phyloP scores from a whole-genome alignment of 768 basidiomycete species.

The Calocera cornea region DNA sequence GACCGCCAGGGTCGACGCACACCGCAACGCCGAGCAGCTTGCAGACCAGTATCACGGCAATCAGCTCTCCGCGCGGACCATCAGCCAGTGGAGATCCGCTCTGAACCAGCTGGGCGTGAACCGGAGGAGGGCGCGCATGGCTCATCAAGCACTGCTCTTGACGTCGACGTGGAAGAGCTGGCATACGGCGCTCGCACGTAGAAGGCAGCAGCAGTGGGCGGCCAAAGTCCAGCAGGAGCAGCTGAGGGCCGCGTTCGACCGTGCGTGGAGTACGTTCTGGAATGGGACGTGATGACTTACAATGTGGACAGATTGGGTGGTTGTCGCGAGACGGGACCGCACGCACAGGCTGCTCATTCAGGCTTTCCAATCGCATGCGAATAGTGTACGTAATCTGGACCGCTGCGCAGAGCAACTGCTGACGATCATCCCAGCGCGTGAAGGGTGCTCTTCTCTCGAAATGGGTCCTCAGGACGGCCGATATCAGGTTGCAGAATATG shows the following conservation, averaged over 20 bases:
- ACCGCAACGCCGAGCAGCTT: not conserved
- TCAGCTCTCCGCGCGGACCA: slow-evolving; percentile 33
- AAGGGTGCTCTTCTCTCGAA: slow-evolving; percentile 33
- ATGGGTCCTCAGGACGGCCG: slow-evolving; percentile 66
- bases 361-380: not conserved
- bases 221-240: not conserved
- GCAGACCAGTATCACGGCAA: slow-evolving; percentile 35
- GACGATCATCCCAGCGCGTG: slow-evolving; percentile 15
- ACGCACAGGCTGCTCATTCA: slow-evolving; percentile 1
- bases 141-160: not conserved
- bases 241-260: not conserved
- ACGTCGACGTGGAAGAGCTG: not conserved
- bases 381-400: not conserved
- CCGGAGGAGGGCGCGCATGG: not conserved
- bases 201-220: not conserved
- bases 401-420: slow-evolving; percentile 18
- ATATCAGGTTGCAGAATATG: slow-evolving; percentile 59
- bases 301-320: not conserved
- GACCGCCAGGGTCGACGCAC: not conserved
- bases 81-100: slow-evolving; percentile 41
- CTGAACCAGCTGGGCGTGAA: slow-evolving; percentile 20
- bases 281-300: not conserved
- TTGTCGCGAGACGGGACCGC: not conserved
- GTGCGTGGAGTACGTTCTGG: not conserved
- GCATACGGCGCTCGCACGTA: slow-evolving; percentile 3